Evolutionary conservation across 2,329 filamentous ascomycete species (phyloP).

Genomic region (Dothidotthia symphoricarpi): DNA sequence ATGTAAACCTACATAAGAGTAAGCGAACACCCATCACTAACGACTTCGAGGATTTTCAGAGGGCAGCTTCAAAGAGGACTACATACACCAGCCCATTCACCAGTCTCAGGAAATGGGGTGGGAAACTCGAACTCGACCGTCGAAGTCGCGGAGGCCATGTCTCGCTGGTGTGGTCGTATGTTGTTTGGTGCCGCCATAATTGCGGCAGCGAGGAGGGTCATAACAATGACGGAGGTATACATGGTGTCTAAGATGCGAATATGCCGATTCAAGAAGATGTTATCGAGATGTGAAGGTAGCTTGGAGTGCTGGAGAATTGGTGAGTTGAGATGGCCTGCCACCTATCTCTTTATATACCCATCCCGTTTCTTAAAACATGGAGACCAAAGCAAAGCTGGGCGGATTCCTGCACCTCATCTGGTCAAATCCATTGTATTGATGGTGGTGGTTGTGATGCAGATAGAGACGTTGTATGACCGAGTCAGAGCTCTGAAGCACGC

Average conservation of each 20-base stretch:
- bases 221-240: slow-evolving; percentile 2
- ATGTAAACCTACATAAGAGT: slow-evolving; percentile 23
- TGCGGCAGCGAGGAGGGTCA: slow-evolving; percentile 1
- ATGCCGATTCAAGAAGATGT: background rate
- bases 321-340: background rate
- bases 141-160: background rate
- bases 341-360: slow-evolving; percentile 6
- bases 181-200: too few species aligned
- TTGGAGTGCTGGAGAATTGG: too few species aligned
- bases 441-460: background rate
- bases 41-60: background rate
- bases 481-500: slow-evolving; percentile 13
- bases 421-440: too few species aligned
- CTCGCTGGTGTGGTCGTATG: background rate
- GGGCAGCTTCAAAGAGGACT: background rate
- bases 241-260: background rate
- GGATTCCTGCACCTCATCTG: too few species aligned
- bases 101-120: too few species aligned
- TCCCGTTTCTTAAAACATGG: too few species aligned
- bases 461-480: slow-evolving; percentile 1
- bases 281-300: background rate
- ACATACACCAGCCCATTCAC: slow-evolving; percentile 1
- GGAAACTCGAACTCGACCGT: too few species aligned
- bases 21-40: background rate
- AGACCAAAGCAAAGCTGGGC: too few species aligned